Evolutionary conservation across 495 filamentous ascomycete species (phyloP).

Genomic region (Aspergillus incahuasiensis): DNA sequence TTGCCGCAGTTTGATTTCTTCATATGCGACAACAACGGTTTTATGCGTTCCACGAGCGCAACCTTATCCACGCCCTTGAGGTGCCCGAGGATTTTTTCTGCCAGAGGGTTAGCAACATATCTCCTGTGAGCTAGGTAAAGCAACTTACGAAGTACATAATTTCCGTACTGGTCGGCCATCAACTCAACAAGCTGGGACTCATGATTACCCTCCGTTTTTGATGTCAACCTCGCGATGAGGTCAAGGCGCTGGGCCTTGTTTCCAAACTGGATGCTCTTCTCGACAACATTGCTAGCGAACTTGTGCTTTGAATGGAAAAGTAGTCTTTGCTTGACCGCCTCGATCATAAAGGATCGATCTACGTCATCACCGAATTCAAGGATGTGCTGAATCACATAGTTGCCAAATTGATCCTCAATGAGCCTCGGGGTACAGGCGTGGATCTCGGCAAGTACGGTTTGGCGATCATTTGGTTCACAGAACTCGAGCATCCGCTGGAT

Average conservation of each 20-base stretch:
- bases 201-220: conserved; percentile 55
- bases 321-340: conserved; percentile 64
- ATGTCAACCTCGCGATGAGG: conserved; percentile 65
- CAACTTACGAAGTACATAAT: conserved; percentile 93
- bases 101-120: conserved; percentile 14
- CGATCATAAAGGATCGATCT: conserved; percentile 70
- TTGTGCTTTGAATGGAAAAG: conserved; percentile 87
- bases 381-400: conserved; percentile 95
- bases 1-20: conserved; percentile 75
- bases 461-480: conserved; percentile 67
- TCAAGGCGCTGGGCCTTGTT: conserved; percentile 61
- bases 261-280: conserved; percentile 82
- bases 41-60: conserved; percentile 65
- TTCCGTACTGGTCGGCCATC: conserved; percentile 90
- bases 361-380: conserved; percentile 76
- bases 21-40: conserved; percentile 63
- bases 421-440: conserved; percentile 65
- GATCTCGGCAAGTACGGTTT: conserved; percentile 71
- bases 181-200: conserved; percentile 65
- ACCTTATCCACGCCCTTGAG: conserved; percentile 62
- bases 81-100: conserved; percentile 75
- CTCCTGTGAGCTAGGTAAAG: background rate
- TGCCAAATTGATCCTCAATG: conserved; percentile 87
- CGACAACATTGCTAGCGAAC: conserved; percentile 95
- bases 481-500: conserved; percentile 90